Base-by-base conservation (phyloP, 331 rosid species). In the Malus hybrid region DNA sequence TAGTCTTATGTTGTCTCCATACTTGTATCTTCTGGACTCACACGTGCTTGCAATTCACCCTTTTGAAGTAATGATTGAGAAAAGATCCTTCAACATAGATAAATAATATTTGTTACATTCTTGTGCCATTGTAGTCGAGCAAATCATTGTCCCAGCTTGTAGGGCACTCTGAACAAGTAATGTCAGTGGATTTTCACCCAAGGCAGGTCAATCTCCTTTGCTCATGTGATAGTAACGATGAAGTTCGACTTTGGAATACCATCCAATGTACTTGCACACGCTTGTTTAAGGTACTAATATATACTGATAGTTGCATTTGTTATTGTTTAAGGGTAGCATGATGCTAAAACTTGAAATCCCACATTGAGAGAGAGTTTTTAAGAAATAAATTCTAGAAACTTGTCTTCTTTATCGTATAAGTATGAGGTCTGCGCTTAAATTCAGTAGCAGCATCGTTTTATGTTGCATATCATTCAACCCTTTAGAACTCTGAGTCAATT, bases 101-200 rank as follows among this genome's bases (percentile, higher is more conserved):
- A 10, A 3, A 66, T n/a, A 9, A 65, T 36, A 0, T 36, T 34
- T 33, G 70, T 12, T 33, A 2, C 36, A 11, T 24, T 10, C 36
- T 59, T 66, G 76, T 80, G 65, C 66, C 76, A 9, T 72, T 78
- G 78, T 78, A 90, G 96, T 82, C 89, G 32, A 62, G 22, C 31
- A 66, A 16, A 81, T 57, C 91, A 2, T 36, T 80, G 60, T 20
- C 12, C 64, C 63, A 76, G 71, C 83, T 86, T 50, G 15, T 13
- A 66, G 93, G 88, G 24, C 96, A 88, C 78, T 61, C 59, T 4
- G 91, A 72, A 19, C 88, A 76, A 83, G 96, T 88, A 73, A 85
- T 85, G 83, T 86, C 93, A 73, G 39, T 90, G 76, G 96, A 90
- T 81, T 90, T 88, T 78, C 93, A 90, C 81, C 96, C 96, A 50